phyloP scores from a whole-genome alignment of 1,284 basidiomycete species.

The Marasmius tenuissimus region DNA sequence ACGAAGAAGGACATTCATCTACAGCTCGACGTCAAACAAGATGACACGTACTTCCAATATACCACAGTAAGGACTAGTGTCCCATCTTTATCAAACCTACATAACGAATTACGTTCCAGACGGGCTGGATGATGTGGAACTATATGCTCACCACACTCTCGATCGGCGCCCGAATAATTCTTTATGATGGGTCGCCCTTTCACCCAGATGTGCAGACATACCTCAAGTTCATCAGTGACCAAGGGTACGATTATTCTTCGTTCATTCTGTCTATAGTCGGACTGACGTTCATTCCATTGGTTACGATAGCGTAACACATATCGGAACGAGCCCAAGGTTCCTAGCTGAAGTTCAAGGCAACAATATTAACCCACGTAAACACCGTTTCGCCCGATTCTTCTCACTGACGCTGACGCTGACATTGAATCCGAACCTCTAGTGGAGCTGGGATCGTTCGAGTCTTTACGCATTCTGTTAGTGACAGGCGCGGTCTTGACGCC shows the following conservation, averaged over 20 bases:
- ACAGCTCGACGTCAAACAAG: conserved; percentile 39
- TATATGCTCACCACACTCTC: conserved; percentile 37
- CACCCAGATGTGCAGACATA: conserved; percentile 55
- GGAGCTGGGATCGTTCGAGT: conserved; percentile 49
- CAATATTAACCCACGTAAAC: conserved; percentile 52
- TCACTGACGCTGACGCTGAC: neutral
- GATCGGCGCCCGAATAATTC: conserved; percentile 51
- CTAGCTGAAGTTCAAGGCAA: conserved; percentile 60
- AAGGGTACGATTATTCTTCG: conserved; percentile 40
- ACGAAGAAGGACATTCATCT: conserved; percentile 57
- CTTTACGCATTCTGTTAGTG: conserved; percentile 58
- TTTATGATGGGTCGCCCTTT: conserved; percentile 74
- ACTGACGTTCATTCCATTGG: neutral
- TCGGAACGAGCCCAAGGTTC: conserved; percentile 69
- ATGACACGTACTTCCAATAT: conserved; percentile 69
- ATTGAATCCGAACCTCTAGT: conserved; percentile 32
- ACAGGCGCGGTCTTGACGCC: conserved; percentile 83
- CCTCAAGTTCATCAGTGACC: conserved; percentile 58
- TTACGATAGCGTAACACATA: conserved; percentile 44
- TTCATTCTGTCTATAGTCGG: neutral
- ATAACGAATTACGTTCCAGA: conserved; percentile 34
- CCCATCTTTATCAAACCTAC: neutral
- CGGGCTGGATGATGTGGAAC: conserved; percentile 80
- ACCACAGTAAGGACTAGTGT: conserved; percentile 49
- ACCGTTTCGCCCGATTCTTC: conserved; percentile 12